Percentiles rank a stretch among this genome's conserved stretches.
Evolutionary conservation across 1,284 basidiomycete genomes (phyloP).

Genomic region (Ceratobasidium sp.): DNA sequence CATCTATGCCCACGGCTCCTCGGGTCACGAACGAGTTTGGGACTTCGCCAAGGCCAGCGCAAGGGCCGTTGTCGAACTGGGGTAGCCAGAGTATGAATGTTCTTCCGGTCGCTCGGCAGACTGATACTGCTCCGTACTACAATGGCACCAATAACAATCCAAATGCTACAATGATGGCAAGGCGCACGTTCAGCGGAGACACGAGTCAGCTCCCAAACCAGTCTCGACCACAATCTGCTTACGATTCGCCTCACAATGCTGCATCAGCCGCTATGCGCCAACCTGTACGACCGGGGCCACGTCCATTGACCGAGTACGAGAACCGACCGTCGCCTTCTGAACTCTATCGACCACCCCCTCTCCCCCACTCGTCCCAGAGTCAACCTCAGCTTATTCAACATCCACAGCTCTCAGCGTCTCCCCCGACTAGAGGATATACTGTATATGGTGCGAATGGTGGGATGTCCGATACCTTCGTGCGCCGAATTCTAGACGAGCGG

Average conservation of each 20-base stretch:
- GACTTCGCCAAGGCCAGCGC: slow-evolving; percentile 23
- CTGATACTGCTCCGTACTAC: background rate
- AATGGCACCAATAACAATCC: background rate
- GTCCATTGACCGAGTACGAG: slow-evolving; percentile 25
- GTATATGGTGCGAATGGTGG: background rate
- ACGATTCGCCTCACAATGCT: background rate
- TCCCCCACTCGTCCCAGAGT: slow-evolving; percentile 13
- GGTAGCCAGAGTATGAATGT: slow-evolving; percentile 1
- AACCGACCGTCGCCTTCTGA: slow-evolving; percentile 22
- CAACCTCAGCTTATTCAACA: slow-evolving; percentile 3
- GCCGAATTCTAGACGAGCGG: slow-evolving; percentile 17
- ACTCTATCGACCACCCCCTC: slow-evolving; percentile 16
- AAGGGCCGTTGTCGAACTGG: slow-evolving; percentile 8
- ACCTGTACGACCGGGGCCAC: background rate
- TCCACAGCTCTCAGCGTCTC: background rate
- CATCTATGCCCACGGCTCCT: background rate
- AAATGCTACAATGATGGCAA: background rate
- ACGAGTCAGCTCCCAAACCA: background rate
- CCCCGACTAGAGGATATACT: background rate
- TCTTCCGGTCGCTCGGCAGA: background rate
- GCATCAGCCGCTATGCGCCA: background rate
- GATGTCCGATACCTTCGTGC: background rate
- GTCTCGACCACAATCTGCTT: slow-evolving; percentile 18
- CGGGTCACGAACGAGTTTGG: slow-evolving; percentile 12
- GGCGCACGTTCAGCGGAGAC: slow-evolving; percentile 24